A percentile compares a stretch with the other conserved stretches of the same genome.
Evolutionary conservation across 73 alveolate species (phyloP).

Genomic region (Paramecium sexaurelia): DNA sequence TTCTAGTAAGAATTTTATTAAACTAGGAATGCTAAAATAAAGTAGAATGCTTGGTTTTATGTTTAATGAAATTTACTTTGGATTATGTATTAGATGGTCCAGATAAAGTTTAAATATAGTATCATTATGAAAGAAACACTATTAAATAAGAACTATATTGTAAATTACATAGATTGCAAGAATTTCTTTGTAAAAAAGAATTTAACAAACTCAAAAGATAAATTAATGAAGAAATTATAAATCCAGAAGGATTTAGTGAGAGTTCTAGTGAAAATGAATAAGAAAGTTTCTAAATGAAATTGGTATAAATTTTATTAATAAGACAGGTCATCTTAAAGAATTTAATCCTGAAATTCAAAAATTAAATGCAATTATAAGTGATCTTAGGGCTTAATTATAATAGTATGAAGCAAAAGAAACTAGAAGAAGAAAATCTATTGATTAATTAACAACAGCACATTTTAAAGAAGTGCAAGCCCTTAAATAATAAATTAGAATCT

Average conservation of each 20-base stretch:
- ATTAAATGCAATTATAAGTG: not conserved
- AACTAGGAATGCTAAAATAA: not conserved
- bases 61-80: constrained; percentile 4
- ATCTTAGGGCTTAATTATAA: not conserved
- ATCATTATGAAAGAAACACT: not conserved
- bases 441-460: constrained; percentile 18
- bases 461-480: not conserved
- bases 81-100: constrained; percentile 44
- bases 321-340: constrained; percentile 54
- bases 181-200: not conserved
- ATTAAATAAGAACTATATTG: not conserved
- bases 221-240: not conserved
- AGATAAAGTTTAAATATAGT: not conserved
- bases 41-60: not conserved
- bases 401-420: not conserved
- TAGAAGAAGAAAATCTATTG: not conserved
- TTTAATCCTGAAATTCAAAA: constrained; percentile 38
- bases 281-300: constrained; percentile 43
- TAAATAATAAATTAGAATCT: not conserved
- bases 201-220: not conserved
- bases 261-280: constrained; percentile 12
- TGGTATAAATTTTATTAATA: constrained; percentile 4
- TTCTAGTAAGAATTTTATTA: not conserved
- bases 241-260: constrained; percentile 38
- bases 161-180: not conserved